Evolutionary conservation across 768 basidiomycete genomes (phyloP).

Genomic region (Lactarius sanguifluus): DNA sequence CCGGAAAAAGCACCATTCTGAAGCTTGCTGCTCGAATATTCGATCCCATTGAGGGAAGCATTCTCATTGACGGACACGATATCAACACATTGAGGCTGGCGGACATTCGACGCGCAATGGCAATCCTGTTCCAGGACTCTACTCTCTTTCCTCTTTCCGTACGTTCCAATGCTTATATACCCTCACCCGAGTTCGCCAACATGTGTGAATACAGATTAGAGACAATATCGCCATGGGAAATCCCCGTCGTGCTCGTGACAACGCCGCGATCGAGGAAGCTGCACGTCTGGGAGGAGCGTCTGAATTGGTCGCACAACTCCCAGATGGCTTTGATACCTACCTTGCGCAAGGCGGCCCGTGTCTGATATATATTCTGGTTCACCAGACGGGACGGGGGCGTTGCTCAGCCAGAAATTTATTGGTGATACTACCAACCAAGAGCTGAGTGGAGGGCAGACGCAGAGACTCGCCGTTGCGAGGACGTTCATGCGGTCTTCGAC

Average conservation of each 20-base stretch:
- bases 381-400: conserved; percentile 59
- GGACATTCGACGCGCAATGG: conserved; percentile 64
- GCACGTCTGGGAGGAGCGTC: conserved; percentile 70
- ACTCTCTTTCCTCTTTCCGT: conserved; percentile 78
- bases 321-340: conserved; percentile 69
- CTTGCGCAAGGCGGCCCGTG: conserved; percentile 67
- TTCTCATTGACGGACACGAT: conserved; percentile 63
- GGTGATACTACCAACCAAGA: not conserved
- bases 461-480: conserved; percentile 69
- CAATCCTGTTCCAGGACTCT: conserved; percentile 83
- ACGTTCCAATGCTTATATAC: conserved; percentile 30
- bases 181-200: not conserved
- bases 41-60: conserved; percentile 65
- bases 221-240: conserved; percentile 79
- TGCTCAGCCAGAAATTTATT: conserved; percentile 59
- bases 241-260: conserved; percentile 52
- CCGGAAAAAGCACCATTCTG: conserved; percentile 75
- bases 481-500: conserved; percentile 69
- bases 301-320: conserved; percentile 59
- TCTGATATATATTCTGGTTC: conserved; percentile 63
- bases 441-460: conserved; percentile 75
- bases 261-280: conserved; percentile 59
- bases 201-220: conserved; percentile 48
- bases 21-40: conserved; percentile 73
- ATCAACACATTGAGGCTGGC: conserved; percentile 59